Evolutionary conservation across 768 basidiomycete genomes (phyloP).

Genomic region (Leccinum longicurvipes): DNA sequence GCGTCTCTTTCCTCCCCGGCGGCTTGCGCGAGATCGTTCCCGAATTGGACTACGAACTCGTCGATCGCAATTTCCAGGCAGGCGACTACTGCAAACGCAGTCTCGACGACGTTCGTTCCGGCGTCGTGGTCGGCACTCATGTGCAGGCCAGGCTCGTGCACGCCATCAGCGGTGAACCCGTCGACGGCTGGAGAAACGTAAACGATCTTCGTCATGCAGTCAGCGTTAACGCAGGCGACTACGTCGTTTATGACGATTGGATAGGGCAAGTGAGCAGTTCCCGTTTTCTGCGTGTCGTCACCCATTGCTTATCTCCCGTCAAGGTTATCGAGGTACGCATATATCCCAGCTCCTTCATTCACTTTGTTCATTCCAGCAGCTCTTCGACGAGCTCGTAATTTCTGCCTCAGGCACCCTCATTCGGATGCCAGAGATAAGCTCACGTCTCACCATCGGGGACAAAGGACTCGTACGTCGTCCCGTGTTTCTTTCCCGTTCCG

Average conservation of each 20-base stretch:
- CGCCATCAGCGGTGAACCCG: constrained; percentile 57
- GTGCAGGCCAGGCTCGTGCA: constrained; percentile 71
- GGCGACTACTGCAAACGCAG: constrained; percentile 83
- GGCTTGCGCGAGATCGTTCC: constrained; percentile 63
- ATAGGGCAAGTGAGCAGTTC: constrained; percentile 71
- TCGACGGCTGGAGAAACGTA: constrained; percentile 62
- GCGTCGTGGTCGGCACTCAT: constrained; percentile 63
- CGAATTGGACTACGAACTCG: constrained; percentile 64
- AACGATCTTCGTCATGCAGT: constrained; percentile 55
- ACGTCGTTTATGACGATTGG: constrained; percentile 82
- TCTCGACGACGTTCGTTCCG: constrained; percentile 70
- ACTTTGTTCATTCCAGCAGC: constrained; percentile 39
- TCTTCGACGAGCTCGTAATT: constrained; percentile 80
- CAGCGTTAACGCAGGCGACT: constrained; percentile 74
- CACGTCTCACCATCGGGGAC: constrained; percentile 72
- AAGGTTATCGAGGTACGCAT: constrained; percentile 73
- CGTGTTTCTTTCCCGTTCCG: neutral
- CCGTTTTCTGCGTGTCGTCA: constrained; percentile 6
- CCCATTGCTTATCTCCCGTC: constrained; percentile 11
- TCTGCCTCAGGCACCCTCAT: constrained; percentile 68
- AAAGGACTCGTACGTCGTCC: constrained; percentile 56
- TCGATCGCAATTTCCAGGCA: constrained; percentile 73
- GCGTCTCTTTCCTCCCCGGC: constrained; percentile 63
- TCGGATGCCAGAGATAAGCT: constrained; percentile 73
- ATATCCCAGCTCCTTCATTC: neutral